Evolutionary conservation across 768 basidiomycete genomes (phyloP).

Genomic region (Rhizopogon roseolus): DNA sequence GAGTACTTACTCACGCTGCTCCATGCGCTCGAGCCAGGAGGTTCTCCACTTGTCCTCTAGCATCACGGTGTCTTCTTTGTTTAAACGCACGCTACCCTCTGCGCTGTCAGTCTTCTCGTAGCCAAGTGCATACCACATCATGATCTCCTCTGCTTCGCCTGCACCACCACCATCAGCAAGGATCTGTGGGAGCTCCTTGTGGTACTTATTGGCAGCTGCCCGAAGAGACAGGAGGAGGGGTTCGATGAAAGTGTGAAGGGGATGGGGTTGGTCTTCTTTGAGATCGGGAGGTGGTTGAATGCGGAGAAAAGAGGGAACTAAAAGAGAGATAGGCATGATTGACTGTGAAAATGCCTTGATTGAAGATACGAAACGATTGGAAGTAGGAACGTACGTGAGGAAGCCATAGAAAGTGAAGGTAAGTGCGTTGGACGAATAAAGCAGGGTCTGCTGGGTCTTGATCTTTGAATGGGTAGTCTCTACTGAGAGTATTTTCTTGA

Average conservation of each 20-base stretch:
- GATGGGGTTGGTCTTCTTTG: slow-evolving; percentile 33
- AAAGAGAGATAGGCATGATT: slow-evolving; percentile 58
- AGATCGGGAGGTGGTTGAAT: slow-evolving; percentile 31
- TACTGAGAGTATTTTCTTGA: slow-evolving; percentile 54
- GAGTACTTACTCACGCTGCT: slow-evolving; percentile 56
- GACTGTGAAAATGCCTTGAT: slow-evolving; percentile 39
- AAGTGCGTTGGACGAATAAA: slow-evolving; percentile 56
- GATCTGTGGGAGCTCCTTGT: slow-evolving; percentile 55
- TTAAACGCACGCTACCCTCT: slow-evolving; percentile 20
- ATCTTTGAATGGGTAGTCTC: slow-evolving; percentile 52
- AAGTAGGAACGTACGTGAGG: slow-evolving; percentile 50
- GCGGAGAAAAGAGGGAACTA: slow-evolving; percentile 54
- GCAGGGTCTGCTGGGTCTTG: slow-evolving; percentile 42
- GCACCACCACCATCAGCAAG: slow-evolving; percentile 55
- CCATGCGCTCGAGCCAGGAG: slow-evolving; percentile 59
- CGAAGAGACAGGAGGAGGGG: slow-evolving; percentile 60
- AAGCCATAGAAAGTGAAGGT: slow-evolving; percentile 76
- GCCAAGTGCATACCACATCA: slow-evolving; percentile 73
- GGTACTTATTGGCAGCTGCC: slow-evolving; percentile 53
- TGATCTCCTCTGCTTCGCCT: slow-evolving; percentile 61
- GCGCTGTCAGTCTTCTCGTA: slow-evolving; percentile 47
- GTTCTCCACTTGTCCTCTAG: slow-evolving; percentile 49
- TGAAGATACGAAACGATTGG: slow-evolving; percentile 2
- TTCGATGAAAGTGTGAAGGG: slow-evolving; percentile 55
- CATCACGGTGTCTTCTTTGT: slow-evolving; percentile 22